Evolutionary conservation across 768 basidiomycete genomes (phyloP).

Genomic region (Boletus fagicola): DNA sequence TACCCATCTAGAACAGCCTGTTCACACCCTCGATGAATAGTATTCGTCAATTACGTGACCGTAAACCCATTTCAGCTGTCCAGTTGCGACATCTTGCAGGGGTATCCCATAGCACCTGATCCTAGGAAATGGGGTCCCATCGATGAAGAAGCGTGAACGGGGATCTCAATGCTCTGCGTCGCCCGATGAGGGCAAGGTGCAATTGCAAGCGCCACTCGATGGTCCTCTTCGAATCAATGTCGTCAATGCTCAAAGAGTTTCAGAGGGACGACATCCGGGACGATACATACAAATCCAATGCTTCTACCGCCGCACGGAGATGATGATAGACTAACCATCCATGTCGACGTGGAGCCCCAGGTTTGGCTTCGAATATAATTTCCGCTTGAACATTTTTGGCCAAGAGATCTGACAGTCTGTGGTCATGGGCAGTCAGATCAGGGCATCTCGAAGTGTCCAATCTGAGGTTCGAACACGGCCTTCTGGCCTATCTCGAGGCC

Average conservation of each 20-base stretch:
- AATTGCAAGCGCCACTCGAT: background rate
- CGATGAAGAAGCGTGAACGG: background rate
- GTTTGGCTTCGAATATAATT: background rate
- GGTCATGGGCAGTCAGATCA: background rate
- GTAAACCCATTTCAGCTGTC: background rate
- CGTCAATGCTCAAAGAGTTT: background rate
- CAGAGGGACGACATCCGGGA: background rate
- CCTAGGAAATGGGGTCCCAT: background rate
- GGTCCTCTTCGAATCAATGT: too few relatives aligned
- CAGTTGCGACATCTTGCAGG: background rate
- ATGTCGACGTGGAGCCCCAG: background rate
- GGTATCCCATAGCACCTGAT: background rate
- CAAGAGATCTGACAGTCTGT: background rate
- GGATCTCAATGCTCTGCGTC: background rate
- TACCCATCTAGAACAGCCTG: background rate
- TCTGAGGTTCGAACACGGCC: background rate
- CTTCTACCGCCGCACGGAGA: too few relatives aligned
- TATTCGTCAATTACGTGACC: background rate
- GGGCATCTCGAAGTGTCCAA: background rate
- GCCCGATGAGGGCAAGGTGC: background rate
- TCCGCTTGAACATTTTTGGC: background rate
- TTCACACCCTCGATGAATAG: background rate
- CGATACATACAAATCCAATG: background rate
- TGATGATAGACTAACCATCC: background rate
- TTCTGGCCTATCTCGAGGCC: background rate